Conservation (phyloP, 352 stramenopile genomes). For the Pythium sukuiense region DNA sequence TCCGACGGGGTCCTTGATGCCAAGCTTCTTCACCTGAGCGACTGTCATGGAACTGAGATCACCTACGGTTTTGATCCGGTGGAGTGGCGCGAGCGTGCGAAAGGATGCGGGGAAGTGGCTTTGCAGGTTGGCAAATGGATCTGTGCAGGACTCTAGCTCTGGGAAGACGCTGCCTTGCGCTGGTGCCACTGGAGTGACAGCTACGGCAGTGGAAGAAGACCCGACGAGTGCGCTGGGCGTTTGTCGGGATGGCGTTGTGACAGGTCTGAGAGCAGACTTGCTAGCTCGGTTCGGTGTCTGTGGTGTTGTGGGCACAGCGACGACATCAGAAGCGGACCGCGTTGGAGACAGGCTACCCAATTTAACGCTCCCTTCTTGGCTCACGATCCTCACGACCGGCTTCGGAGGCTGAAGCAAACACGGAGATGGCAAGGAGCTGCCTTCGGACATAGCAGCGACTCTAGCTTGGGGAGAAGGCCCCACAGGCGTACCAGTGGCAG, state of each 20-base stretch:
- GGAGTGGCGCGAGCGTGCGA: slow-evolving; percentile 54
- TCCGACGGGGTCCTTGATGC: slow-evolving; percentile 52
- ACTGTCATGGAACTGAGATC: slow-evolving; percentile 53
- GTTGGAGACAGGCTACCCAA: not conserved
- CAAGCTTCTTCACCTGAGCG: slow-evolving; percentile 57
- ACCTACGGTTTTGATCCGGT: slow-evolving; percentile 71
- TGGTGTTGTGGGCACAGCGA: not conserved
- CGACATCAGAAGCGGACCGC: not conserved
- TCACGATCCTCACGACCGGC: not conserved
- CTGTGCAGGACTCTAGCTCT: slow-evolving; percentile 42
- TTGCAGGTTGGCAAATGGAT: slow-evolving; percentile 51
- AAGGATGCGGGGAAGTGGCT: slow-evolving; percentile 57
- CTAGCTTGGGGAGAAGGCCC: not conserved
- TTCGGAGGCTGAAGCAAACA: slow-evolving; percentile 16
- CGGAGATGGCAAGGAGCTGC: slow-evolving; percentile 12
- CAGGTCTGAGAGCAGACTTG: not conserved
- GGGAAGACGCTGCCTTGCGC: slow-evolving; percentile 37
- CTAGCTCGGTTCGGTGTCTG: not conserved
- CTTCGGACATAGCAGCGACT: not conserved
- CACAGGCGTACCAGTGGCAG: not conserved
- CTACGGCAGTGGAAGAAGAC: not conserved
- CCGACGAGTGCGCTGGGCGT: not conserved
- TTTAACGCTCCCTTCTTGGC: not conserved
- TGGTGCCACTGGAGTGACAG: not conserved
- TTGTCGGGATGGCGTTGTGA: not conserved